Base-by-base conservation (phyloP, 2,329 filamentous ascomycete species). In the Neofusicoccum umdonicola region DNA sequence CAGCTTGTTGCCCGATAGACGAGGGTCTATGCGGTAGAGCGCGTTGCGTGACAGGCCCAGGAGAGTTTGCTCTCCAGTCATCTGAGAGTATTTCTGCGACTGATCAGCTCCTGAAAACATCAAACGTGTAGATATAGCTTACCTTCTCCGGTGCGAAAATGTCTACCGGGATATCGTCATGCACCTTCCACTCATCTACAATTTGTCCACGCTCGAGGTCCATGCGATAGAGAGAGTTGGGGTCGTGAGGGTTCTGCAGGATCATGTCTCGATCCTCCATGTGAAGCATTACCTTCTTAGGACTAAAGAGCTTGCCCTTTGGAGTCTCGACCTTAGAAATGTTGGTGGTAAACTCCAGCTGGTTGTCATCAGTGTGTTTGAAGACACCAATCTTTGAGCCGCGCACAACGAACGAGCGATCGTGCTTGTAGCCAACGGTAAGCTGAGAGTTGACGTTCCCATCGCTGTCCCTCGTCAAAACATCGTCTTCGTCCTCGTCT, bases 331-430 rank as follows among this genome's bases (percentile, higher is more conserved):
- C 92, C 78, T 96, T 97, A 67, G 92, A 97, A 72, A 99, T 99
- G 69, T 93, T 98, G 66, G 95, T 99, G 12, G 92, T 92, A 77
- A 98, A 99, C 75, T 98, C 91, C 15, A 99, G 85, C 69, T 94
- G 89, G 76, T 98, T 96, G 79, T 96, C 91, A 0, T 88, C 84
- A 0, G 93, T 97, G 74, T 99, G 95, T 78, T 96, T 98, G 85
- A 99, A 99, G 45, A 99, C 95, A 63, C 95, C 95, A 76, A 99
- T 99, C 84, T 98, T 97, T 71, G 93, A 95, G 37, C 95, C 95
- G 68, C 95, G 90, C 48, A 99, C 93, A 64, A 99, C 95, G 71
- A 98, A 99, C 0, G 95, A 98, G 66, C 95, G 88, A 75, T 99
- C 95, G 69, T 97, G 91, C 78, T 96, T 98, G 81, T 97, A 97